Conservation (phyloP, 805 yeast genomes). For the Candida peoriensis region DNA sequence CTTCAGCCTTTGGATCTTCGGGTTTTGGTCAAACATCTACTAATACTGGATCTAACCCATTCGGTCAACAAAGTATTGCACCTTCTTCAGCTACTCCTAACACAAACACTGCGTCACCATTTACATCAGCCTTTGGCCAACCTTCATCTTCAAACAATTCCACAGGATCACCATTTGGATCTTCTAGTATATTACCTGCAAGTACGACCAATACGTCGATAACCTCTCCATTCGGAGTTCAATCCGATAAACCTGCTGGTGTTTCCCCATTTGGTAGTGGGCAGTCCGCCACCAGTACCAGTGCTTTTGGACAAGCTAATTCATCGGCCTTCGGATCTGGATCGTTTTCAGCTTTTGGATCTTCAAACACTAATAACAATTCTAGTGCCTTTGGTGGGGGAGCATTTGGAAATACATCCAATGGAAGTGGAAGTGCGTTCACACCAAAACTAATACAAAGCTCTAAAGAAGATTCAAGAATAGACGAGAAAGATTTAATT, state of each 20-base stretch:
- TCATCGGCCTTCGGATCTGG: too few species aligned
- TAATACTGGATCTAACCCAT: conserved; percentile 2
- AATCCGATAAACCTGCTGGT: background rate
- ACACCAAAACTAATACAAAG: conserved; percentile 30
- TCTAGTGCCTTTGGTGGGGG: conserved; percentile 14
- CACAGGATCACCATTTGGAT: conserved; percentile 8
- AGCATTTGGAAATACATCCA: conserved; percentile 4
- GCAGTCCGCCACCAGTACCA: conserved; percentile 10
- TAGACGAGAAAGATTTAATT: conserved; percentile 34
- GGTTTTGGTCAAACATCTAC: background rate
- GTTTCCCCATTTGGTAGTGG: conserved; percentile 6
- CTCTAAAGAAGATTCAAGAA: conserved; percentile 24
- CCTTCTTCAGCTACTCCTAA: conserved; percentile 23
- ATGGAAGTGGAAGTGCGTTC: conserved; percentile 9
- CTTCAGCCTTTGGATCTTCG: conserved; percentile 7
- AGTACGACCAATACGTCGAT: too few species aligned
- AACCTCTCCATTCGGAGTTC: conserved; percentile 2
- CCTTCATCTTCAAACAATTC: conserved; percentile 5
- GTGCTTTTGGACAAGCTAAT: conserved; percentile 4
- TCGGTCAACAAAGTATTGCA: conserved; percentile 4
- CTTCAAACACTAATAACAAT: conserved; percentile 10
- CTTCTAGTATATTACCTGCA: too few species aligned
- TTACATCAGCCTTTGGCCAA: conserved; percentile 22
- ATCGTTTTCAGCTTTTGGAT: conserved; percentile 5
- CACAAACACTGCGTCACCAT: conserved; percentile 3